phyloP scores from a whole-genome alignment of 495 filamentous ascomycete species.

The Aspergillus leporis region DNA sequence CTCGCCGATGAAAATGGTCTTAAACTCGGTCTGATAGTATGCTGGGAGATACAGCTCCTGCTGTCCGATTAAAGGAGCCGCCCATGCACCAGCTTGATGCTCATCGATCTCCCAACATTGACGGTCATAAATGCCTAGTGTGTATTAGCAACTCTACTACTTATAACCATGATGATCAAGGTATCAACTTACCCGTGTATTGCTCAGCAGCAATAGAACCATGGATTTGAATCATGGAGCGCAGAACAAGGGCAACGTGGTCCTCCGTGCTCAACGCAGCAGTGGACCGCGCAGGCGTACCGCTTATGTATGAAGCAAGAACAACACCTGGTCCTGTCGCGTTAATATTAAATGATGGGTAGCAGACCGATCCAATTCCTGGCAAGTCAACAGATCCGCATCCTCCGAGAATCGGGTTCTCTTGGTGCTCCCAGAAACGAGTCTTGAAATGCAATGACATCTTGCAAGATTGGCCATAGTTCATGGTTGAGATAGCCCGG shows the following conservation, averaged over 20 bases:
- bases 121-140: slow-evolving; percentile 46
- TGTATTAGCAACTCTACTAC: neutral
- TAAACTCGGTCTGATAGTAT: slow-evolving; percentile 67
- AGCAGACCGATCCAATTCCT: slow-evolving; percentile 60
- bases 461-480: slow-evolving; percentile 62
- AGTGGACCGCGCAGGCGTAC: slow-evolving; percentile 45
- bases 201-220: slow-evolving; percentile 55
- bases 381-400: slow-evolving; percentile 60
- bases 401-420: slow-evolving; percentile 61
- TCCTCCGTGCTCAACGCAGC: slow-evolving; percentile 49
- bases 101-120: slow-evolving; percentile 61
- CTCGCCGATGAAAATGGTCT: slow-evolving; percentile 68
- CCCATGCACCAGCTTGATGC: slow-evolving; percentile 56
- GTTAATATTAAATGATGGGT: slow-evolving; percentile 65
- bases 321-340: slow-evolving; percentile 60
- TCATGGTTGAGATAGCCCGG: slow-evolving; percentile 61
- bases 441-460: slow-evolving; percentile 62
- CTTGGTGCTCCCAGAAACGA: slow-evolving; percentile 68
- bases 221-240: slow-evolving; percentile 62
- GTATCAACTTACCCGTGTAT: slow-evolving; percentile 54
- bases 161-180: neutral
- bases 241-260: slow-evolving; percentile 55
- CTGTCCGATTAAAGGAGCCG: slow-evolving; percentile 54
- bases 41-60: slow-evolving; percentile 67
- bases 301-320: slow-evolving; percentile 57